These are phyloP conservation scores for Phytophthora colocasiae DNA, from an alignment of 352 stramenopile species.

Conservation along the genomic window DNA sequence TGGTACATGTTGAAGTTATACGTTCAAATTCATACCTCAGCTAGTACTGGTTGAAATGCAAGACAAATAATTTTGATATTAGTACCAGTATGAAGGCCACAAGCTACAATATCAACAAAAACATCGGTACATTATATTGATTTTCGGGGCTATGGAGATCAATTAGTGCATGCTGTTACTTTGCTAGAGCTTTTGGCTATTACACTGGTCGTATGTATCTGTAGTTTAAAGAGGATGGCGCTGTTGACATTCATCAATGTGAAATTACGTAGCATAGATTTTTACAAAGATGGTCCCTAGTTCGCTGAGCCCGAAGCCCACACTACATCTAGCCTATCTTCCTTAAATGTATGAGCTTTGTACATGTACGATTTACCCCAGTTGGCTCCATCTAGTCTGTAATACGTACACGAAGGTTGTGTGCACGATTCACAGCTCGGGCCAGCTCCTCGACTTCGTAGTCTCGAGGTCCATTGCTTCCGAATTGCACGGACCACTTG, in stretches of 20 bases:
- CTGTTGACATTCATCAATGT: background rate
- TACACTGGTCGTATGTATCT: too few species aligned
- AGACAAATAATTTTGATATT: background rate
- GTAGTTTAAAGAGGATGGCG: too few species aligned
- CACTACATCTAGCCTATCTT: conserved; percentile 16
- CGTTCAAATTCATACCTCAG: background rate
- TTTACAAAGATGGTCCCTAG: conserved; percentile 11
- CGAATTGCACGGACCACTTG: conserved; percentile 2
- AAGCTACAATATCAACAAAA: too few species aligned
- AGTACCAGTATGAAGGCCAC: background rate
- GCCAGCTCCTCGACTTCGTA: background rate
- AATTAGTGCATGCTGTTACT: too few species aligned
- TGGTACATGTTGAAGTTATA: conserved; percentile 7
- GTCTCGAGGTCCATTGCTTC: background rate
- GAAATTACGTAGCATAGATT: background rate
- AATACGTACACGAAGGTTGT: conserved; percentile 1
- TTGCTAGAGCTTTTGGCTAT: too few species aligned
- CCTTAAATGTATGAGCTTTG: background rate
- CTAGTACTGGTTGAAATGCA: background rate
- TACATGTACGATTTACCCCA: background rate
- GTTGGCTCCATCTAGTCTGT: background rate
- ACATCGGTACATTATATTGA: too few species aligned
- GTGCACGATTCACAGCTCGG: conserved; percentile 1
- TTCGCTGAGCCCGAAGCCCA: conserved; percentile 4
- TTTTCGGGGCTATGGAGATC: too few species aligned